Base-by-base conservation (phyloP, 2,329 filamentous ascomycete genomes). In the Phoma herbarum region DNA sequence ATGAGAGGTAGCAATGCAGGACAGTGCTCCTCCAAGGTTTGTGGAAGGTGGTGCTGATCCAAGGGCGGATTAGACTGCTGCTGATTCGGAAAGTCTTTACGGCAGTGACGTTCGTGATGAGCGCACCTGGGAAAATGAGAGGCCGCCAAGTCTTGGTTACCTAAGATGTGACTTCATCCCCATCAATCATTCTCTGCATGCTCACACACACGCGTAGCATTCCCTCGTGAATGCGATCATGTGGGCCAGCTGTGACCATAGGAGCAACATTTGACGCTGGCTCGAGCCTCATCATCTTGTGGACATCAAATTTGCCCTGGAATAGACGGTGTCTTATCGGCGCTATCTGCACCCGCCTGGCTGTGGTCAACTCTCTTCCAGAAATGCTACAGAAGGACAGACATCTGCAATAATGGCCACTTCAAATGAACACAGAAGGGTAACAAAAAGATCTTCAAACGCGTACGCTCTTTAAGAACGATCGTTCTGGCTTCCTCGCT, bases 371-470 rank as follows among this genome's bases (percentile, higher is more conserved):
- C 37, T 23, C 43, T 29, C 29, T 28, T 20, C 8, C 18, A 25
- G 37, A 48, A 45, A 28, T 44, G 44, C 55, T 58, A 29, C 49
- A 41, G 25, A 37, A 41, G 46, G 31, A 29, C 49, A 57, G 43
- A 52, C 49, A 44, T 39, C 31, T 49, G 29, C 49, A 48, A 29
- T 53, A 14, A 70, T 70, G 68, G 57, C 65, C 25, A 66, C 60
- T 20, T 65, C 60, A n/a, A 63, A 65, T 46, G 64, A 69, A 45
- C 64, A 67, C 33, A 62, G 62, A 49, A 60, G 63, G 45, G 62
- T 67, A 25, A 65, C 62, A 1, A 72, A 72, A 44, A 69, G 69
- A 57, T 72, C 69, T 10, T 68, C 67, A 10, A 72, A 65, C 23
- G 63, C 63, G 61, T 65, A 63, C 31, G 63, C 42, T 23, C 12